These are phyloP conservation scores for Epichloe scottii DNA, from an alignment of 2,329 filamentous ascomycete genomes.

Conservation along the genomic window DNA sequence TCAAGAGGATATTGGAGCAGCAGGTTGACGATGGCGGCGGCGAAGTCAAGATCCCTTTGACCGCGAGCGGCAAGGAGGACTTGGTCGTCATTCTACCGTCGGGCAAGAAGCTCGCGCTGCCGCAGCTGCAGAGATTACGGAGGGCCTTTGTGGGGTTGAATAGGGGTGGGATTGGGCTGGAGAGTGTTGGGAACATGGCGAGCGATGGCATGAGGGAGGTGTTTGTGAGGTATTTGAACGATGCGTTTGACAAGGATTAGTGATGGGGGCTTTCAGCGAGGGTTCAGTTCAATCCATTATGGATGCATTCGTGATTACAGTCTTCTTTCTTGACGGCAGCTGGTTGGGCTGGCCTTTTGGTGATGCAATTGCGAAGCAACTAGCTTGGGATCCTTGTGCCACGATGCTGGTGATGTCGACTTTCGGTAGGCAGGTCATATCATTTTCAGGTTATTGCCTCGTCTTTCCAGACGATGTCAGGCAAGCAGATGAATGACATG, in stretches of 20 bases:
- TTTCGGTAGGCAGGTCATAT: too few species aligned
- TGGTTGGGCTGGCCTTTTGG: too few species aligned
- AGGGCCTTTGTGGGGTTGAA: conserved; percentile 69
- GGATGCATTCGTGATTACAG: not conserved
- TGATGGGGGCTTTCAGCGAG: not conserved
- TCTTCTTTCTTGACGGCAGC: not conserved
- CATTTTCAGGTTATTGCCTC: too few species aligned
- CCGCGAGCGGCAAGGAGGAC: conserved; percentile 27
- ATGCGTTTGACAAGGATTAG: conserved; percentile 47
- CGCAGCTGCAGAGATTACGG: conserved; percentile 65
- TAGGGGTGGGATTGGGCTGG: conserved; percentile 51
- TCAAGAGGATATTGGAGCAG: conserved; percentile 56
- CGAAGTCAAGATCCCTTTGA: conserved; percentile 37
- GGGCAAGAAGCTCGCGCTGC: conserved; percentile 51
- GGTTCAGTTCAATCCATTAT: not conserved
- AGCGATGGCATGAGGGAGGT: conserved; percentile 45
- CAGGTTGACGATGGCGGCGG: conserved; percentile 56
- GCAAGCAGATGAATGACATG: too few species aligned
- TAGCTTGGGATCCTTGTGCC: too few species aligned
- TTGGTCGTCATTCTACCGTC: conserved; percentile 51
- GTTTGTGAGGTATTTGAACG: conserved; percentile 56
- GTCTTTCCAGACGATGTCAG: too few species aligned
- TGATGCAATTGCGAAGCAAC: too few species aligned
- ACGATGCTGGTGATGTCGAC: too few species aligned
- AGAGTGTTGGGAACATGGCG: conserved; percentile 40